Conservation (phyloP, 2,329 filamentous ascomycete species). For the Talaromyces pinophilus region DNA sequence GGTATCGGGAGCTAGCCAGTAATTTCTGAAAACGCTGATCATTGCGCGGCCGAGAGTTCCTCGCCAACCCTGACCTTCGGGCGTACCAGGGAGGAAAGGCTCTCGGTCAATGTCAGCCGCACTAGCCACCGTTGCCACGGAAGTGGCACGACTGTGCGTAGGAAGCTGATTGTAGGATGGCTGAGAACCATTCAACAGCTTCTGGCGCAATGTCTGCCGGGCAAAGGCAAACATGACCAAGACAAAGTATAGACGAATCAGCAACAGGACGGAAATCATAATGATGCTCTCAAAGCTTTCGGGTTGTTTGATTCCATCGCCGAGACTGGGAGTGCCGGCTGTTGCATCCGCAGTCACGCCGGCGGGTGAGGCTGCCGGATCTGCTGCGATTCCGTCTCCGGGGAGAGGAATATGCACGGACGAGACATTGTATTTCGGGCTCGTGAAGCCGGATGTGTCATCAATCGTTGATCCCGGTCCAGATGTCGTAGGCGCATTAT, state of each 20-base stretch:
- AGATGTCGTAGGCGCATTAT: constrained; percentile 42
- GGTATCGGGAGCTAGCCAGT: constrained; percentile 70
- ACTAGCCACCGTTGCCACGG: constrained; percentile 52
- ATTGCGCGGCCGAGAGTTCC: constrained; percentile 77
- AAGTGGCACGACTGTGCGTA: constrained; percentile 46
- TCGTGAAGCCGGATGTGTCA: constrained; percentile 66
- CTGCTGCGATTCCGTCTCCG: constrained; percentile 51
- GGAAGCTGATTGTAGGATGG: constrained; percentile 43
- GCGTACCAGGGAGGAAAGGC: constrained; percentile 68
- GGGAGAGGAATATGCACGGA: constrained; percentile 57
- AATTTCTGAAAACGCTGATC: constrained; percentile 70
- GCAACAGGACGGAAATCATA: constrained; percentile 71
- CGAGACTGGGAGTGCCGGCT: constrained; percentile 49
- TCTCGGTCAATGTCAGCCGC: constrained; percentile 56
- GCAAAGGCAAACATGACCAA: constrained; percentile 83
- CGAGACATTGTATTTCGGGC: constrained; percentile 62
- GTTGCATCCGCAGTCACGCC: constrained; percentile 33
- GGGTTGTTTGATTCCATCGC: constrained; percentile 65
- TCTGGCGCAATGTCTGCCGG: constrained; percentile 70
- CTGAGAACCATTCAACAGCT: constrained; percentile 58
- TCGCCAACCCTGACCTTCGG: constrained; percentile 76
- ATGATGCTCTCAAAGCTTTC: constrained; percentile 75
- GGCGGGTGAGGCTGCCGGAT: constrained; percentile 39
- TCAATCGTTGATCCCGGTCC: constrained; percentile 60
- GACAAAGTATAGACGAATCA: constrained; percentile 78